phyloP scores from a whole-genome alignment of 495 filamentous ascomycete genomes.

The Penicillium longicatenatum region DNA sequence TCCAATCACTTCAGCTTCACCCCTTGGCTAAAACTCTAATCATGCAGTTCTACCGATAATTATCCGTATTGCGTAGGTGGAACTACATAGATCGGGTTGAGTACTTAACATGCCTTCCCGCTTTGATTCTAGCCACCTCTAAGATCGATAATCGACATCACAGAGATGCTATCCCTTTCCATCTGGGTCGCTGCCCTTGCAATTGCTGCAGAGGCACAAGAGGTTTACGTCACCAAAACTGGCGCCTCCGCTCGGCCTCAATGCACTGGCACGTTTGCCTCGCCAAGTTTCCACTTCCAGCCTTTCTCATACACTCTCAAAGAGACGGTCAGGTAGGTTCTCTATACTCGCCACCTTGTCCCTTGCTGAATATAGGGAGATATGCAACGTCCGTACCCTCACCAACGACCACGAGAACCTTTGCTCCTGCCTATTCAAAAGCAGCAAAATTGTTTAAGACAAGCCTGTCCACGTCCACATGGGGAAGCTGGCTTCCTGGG shows the following conservation, averaged over 20 bases:
- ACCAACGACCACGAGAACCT: slow-evolving; percentile 26
- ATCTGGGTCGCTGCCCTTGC: neutral
- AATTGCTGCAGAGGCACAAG: slow-evolving; percentile 19
- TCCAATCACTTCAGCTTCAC: neutral
- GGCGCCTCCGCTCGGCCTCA: slow-evolving; percentile 26
- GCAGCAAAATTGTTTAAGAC: slow-evolving; percentile 21
- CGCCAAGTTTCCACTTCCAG: slow-evolving; percentile 26
- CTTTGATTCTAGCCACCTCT: neutral
- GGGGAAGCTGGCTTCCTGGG: slow-evolving; percentile 35
- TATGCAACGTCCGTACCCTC: slow-evolving; percentile 31
- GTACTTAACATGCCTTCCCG: neutral
- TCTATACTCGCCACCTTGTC: neutral
- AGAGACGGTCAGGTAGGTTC: slow-evolving; percentile 28
- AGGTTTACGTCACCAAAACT: slow-evolving; percentile 26
- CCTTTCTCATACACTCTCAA: slow-evolving; percentile 27
- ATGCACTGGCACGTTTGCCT: slow-evolving; percentile 15
- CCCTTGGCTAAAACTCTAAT: neutral
- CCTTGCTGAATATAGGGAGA: slow-evolving; percentile 13
- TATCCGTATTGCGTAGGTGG: slow-evolving; percentile 3
- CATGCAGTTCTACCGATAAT: slow-evolving; percentile 6
- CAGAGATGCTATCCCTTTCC: neutral
- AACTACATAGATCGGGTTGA: neutral
- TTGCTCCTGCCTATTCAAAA: slow-evolving; percentile 23
- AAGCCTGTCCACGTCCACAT: slow-evolving; percentile 27
- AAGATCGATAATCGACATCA: neutral